Conservation (phyloP, 306 rosid species). For the Senna tora region DNA sequence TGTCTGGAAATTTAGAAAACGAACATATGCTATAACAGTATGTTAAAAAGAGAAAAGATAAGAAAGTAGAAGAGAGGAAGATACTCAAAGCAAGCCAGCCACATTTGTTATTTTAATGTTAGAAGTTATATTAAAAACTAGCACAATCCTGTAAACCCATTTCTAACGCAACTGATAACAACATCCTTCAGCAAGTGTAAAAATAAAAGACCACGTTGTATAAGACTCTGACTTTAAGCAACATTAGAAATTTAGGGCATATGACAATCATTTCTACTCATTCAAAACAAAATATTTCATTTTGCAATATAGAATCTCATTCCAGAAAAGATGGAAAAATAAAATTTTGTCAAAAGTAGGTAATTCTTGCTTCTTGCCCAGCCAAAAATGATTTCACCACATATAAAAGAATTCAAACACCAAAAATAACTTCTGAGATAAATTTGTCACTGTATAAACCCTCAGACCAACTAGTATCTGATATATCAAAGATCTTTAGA, state of each 20-base stretch:
- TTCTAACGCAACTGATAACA: conserved; percentile 1
- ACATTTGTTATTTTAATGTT: background rate
- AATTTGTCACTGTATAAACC: background rate
- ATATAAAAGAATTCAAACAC: background rate
- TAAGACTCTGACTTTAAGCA: conserved; percentile 5
- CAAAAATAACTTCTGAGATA: background rate
- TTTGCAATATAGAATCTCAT: background rate
- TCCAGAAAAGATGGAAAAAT: background rate
- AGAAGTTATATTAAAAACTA: background rate
- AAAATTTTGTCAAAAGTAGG: background rate
- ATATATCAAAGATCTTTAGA: background rate
- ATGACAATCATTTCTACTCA: background rate
- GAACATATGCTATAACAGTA: background rate
- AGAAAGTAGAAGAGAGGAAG: background rate
- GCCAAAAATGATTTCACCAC: conserved; percentile 12
- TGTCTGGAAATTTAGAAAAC: conserved; percentile 60
- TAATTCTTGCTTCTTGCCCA: background rate
- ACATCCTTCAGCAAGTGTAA: background rate
- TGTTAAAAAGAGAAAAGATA: conserved; percentile 25
- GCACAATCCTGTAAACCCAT: conserved; percentile 5
- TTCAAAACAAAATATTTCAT: background rate
- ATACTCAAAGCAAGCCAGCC: background rate
- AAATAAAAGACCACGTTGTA: background rate
- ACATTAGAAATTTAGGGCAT: background rate
- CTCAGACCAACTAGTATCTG: background rate